Evolutionary conservation across 2,329 filamentous ascomycete genomes (phyloP).

Genomic region (Talaromyces sp.): DNA sequence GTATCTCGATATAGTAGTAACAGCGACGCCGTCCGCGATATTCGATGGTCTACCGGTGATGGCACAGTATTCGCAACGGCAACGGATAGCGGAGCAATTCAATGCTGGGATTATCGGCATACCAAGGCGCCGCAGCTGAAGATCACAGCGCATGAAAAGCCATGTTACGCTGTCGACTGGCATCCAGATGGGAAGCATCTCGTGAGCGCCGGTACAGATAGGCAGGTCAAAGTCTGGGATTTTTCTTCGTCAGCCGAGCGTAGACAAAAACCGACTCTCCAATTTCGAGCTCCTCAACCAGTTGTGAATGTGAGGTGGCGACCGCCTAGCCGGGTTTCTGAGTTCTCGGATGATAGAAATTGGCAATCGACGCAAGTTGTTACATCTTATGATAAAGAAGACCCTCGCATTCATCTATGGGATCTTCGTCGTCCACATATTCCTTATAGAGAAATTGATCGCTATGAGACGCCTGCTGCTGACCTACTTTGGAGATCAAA

Average conservation of each 20-base stretch:
- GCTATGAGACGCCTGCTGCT: conserved; percentile 53
- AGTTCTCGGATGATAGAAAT: conserved; percentile 49
- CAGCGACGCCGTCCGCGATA: conserved; percentile 60
- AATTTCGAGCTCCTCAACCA: conserved; percentile 59
- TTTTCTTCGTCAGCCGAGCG: conserved; percentile 54
- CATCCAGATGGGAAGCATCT: conserved; percentile 65
- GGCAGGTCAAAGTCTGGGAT: conserved; percentile 63
- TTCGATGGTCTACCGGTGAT: conserved; percentile 63
- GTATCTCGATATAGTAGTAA: conserved; percentile 55
- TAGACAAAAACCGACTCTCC: conserved; percentile 57
- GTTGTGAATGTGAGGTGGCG: conserved; percentile 62
- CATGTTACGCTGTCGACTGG: conserved; percentile 63
- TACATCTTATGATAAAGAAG: conserved; percentile 60
- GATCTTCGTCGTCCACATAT: conserved; percentile 60
- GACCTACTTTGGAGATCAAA: conserved; percentile 64
- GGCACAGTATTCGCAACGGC: conserved; percentile 61
- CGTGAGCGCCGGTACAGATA: conserved; percentile 60
- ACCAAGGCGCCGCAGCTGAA: conserved; percentile 55
- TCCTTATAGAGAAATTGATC: conserved; percentile 60
- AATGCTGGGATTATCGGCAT: conserved; percentile 62
- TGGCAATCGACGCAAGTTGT: conserved; percentile 62
- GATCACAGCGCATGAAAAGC: conserved; percentile 59
- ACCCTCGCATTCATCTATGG: conserved; percentile 61
- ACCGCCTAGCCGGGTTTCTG: conserved; percentile 55
- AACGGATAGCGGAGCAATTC: conserved; percentile 61